Evolutionary conservation across 441 rosid genomes (phyloP), one percentile per base, ranked within the genome.

Genomic region (Gossypium armourianum): DNA sequence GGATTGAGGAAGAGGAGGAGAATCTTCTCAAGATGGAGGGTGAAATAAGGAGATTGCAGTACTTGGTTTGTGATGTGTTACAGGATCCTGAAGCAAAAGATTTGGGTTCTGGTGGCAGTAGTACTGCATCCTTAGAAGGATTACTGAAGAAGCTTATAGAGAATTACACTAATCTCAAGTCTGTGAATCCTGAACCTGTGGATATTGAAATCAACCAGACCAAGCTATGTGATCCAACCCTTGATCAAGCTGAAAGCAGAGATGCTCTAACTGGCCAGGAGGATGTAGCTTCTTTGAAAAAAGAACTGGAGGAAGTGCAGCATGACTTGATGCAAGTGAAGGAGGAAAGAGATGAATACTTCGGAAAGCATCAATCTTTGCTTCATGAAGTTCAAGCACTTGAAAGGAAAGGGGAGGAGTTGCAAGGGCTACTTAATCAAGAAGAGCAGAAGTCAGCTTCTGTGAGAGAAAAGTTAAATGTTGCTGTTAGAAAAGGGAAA

Each of bases 401-500:
- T 45, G 78, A 83, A 70, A 88, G 75, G 77, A 86, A 85, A 80
- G 83, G 76, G 40, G 65, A 71, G 68, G 92, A 88, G 75, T 78
- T 96, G 86, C 93, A 85, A 74, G 89, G 78, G 76, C 79, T 78
- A 40, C 96, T 90, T 62, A 71, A 71, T 68, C 94, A 86, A 83
- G 99, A 96, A 85, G 96, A 90, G 86, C 97, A 88, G 83, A 96
- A 88, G 82, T 86, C 94, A 50, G 80, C 86, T 72, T 87, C 96
- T 71, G 74, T 77, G 3, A 88, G 96, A 79, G 99, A 93, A 83
- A 96, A 93, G 80, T 72, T 96, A 81, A 90, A 86, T 74, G 87
- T 91, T 77, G 99, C 98, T 62, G 99, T 96, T 78, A 84, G 96
- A 77, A 93, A 96, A 89, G 98, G 99, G 71, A 96, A 96, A 81